Percentiles rank a stretch among this genome's conserved stretches.
Evolutionary conservation across 2,329 filamentous ascomycete genomes (phyloP).

Genomic region (Sarocladium kiliense): DNA sequence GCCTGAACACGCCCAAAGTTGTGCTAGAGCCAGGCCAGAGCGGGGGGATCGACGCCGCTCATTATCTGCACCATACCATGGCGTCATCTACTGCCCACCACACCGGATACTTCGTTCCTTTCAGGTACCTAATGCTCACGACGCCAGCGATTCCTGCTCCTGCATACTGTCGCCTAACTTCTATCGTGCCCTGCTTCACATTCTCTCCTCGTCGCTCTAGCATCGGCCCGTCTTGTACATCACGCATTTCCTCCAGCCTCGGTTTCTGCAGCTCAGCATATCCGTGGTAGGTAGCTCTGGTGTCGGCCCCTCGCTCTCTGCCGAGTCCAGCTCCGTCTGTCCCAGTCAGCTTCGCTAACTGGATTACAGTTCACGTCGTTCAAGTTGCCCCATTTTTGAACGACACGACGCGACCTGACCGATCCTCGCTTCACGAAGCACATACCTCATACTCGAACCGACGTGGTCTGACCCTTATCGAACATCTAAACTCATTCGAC

Average conservation of each 20-base stretch:
- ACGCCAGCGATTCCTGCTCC: background rate
- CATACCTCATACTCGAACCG: background rate
- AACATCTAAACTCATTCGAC: background rate
- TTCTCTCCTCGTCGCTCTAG: background rate
- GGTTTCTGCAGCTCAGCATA: background rate
- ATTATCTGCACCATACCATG: slow-evolving; percentile 5
- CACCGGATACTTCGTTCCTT: background rate
- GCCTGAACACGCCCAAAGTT: background rate
- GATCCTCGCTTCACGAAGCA: background rate
- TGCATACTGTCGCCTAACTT: background rate
- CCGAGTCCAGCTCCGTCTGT: background rate
- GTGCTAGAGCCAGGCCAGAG: background rate
- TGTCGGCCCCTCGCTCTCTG: background rate
- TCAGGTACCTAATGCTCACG: background rate
- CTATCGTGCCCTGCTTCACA: background rate
- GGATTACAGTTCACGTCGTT: background rate
- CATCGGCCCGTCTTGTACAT: no score
- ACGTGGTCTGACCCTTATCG: background rate
- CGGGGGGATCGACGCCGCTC: slow-evolving; percentile 2
- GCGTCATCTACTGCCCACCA: slow-evolving; percentile 2
- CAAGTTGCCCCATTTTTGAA: background rate
- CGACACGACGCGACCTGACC: background rate
- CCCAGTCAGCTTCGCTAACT: background rate
- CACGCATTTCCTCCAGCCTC: background rate
- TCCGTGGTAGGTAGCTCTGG: background rate